Evolutionary conservation across 805 yeast genomes (phyloP).

Genomic region (Torulaspora maleeae): DNA sequence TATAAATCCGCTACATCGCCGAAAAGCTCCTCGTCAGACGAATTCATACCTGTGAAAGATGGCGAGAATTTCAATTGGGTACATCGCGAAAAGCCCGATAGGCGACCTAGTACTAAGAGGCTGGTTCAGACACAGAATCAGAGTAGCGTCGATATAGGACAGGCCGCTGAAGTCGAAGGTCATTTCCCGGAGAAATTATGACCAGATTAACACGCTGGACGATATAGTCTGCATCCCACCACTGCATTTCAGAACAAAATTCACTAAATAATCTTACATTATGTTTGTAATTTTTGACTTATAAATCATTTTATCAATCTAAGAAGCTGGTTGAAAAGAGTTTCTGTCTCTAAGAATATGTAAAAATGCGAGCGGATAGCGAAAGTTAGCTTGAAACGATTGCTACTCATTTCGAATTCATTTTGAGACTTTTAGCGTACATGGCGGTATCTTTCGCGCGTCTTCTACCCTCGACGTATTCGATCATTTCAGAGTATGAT

Average conservation of each 20-base stretch:
- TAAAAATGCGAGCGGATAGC: not conserved
- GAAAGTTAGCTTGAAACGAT: not conserved
- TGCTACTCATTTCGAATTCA: not conserved
- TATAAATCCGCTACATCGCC: conserved; percentile 12
- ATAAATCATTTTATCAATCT: not conserved
- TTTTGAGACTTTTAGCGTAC: conserved; percentile 38
- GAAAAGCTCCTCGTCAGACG: conserved; percentile 30
- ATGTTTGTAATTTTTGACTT: not conserved
- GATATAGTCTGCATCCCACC: not conserved
- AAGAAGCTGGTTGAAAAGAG: not conserved
- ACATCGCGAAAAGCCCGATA: conserved; percentile 24
- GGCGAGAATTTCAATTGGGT: conserved; percentile 33
- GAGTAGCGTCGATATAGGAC: conserved; percentile 33
- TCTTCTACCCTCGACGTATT: conserved; percentile 83
- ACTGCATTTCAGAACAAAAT: not conserved
- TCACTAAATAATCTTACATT: not conserved
- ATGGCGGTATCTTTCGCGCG: conserved; percentile 78
- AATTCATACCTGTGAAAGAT: conserved; percentile 34
- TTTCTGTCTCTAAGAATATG: not conserved
- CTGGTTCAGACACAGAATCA: conserved; percentile 36
- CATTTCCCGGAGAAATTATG: conserved; percentile 31
- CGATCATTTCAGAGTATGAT: conserved; percentile 89
- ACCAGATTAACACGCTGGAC: conserved; percentile 11
- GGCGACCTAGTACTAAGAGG: conserved; percentile 36
- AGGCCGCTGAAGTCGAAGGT: conserved; percentile 34